These are phyloP conservation scores for Zymoseptoria tritici DNA, from an alignment of 2,329 filamentous ascomycete genomes.

Conservation along the genomic window DNA sequence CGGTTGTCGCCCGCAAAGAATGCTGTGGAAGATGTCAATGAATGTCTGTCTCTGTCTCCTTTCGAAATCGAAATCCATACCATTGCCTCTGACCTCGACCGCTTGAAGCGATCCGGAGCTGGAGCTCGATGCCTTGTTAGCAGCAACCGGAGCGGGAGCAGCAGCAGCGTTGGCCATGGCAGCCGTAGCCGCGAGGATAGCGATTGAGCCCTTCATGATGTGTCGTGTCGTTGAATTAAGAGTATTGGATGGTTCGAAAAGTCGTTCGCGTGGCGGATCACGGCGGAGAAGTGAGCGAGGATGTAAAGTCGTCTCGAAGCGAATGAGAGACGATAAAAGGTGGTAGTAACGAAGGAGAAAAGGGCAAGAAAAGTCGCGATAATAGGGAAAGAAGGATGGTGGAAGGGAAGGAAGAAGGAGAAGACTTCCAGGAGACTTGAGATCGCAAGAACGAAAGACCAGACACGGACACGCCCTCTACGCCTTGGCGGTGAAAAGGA, in stretches of 20 bases:
- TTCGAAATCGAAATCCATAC: constrained; percentile 28
- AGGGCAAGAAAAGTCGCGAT: constrained; percentile 1
- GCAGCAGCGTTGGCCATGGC: constrained; percentile 41
- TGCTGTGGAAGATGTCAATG: constrained; percentile 34
- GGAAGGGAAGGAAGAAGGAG: constrained; percentile 9
- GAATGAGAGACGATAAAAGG: constrained; percentile 13
- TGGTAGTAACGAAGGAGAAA: constrained; percentile 4
- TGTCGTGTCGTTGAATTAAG: background rate
- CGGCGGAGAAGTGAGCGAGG: constrained; percentile 2
- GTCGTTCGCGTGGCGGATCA: constrained; percentile 2
- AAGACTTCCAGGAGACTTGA: constrained; percentile 2
- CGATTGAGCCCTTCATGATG: constrained; percentile 48
- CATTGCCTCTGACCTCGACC: constrained; percentile 57
- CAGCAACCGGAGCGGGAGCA: constrained; percentile 30
- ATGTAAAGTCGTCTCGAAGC: constrained; percentile 11
- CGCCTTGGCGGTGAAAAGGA: no score
- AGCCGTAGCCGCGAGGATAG: constrained; percentile 41
- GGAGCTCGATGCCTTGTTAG: constrained; percentile 32
- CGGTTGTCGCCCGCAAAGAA: constrained; percentile 57
- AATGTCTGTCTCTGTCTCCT: background rate
- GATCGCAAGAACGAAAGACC: constrained; percentile 3
- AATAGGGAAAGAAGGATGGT: constrained; percentile 5
- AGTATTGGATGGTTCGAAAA: constrained; percentile 2
- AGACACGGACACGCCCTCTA: no score
- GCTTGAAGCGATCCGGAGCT: constrained; percentile 43